Evolutionary conservation across 1,284 basidiomycete genomes (phyloP), one percentile per base, ranked within the genome.

Genomic region (Apiotrichum gamsii): DNA sequence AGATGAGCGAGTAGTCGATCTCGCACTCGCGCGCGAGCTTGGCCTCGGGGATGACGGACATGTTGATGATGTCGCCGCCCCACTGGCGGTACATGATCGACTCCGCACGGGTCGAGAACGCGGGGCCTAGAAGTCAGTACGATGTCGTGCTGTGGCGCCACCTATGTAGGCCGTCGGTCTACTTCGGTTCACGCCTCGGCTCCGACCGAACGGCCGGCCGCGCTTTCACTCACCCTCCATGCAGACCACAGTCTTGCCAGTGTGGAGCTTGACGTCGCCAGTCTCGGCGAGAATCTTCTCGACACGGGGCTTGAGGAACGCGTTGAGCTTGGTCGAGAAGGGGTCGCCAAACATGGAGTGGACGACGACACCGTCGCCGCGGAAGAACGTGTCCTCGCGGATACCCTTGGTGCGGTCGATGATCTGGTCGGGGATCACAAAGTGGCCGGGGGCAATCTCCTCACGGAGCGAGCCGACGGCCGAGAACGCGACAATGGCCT

Each of bases 151-250:
- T n/a, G n/a, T n/a, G n/a, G n/a, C n/a, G 25, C 25, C 25, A 28
- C 25, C 25, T 28, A 6, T 28, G 35, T 8, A 16, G 6, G 5
- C 9, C 4, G 25, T 18, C 4, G 18, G n/a, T n/a, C n/a, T n/a
- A n/a, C n/a, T n/a, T n/a, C n/a, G n/a, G n/a, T n/a, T n/a, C n/a
- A n/a, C n/a, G n/a, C n/a, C n/a, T n/a, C n/a, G n/a, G n/a, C n/a
- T n/a, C n/a, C n/a, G n/a, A n/a, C n/a, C n/a, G n/a, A n/a, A n/a
- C n/a, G n/a, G n/a, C n/a, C n/a, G n/a, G n/a, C n/a, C n/a, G n/a
- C n/a, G n/a, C n/a, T n/a, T 11, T 10, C 87, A 94, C 74, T 90
- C 85, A 21, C 94, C 94, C 67, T 98, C 94, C 91, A 98, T 98
- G 69, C 90, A 94, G 34, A 98, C 84, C 45, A 95, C 82, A 10